Percentiles rank a stretch among this genome's conserved stretches.
Conservation (phyloP, 1,284 basidiomycete species). For the Trametes pubescens region DNA sequence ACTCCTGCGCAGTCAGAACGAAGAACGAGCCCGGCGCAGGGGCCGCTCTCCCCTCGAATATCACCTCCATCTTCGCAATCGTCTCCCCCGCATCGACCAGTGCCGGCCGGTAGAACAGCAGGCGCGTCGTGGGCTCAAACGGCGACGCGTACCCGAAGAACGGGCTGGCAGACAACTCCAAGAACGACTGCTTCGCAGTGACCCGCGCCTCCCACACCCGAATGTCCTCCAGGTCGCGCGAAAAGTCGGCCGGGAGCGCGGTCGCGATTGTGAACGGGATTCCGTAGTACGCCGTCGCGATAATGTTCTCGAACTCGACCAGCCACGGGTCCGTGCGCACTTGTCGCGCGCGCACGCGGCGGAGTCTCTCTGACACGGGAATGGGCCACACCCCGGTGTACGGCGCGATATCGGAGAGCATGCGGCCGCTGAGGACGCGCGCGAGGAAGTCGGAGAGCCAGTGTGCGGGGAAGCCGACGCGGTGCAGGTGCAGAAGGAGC, state of each 20-base stretch:
- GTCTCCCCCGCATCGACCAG: conserved; percentile 7
- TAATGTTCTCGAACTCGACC: conserved; percentile 43
- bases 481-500: conserved; percentile 47
- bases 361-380: conserved; percentile 37
- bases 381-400: conserved; percentile 42
- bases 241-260: conserved; percentile 33
- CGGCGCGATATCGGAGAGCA: conserved; percentile 40
- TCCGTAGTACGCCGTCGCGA: conserved; percentile 39
- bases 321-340: conserved; percentile 45
- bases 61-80: conserved; percentile 10
- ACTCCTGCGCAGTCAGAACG: conserved; percentile 33
- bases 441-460: conserved; percentile 48
- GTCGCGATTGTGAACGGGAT: conserved; percentile 42
- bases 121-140: conserved; percentile 26
- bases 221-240: conserved; percentile 38
- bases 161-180: background rate
- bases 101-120: conserved; percentile 37
- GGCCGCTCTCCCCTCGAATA: conserved; percentile 18
- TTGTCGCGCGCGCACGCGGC: conserved; percentile 34
- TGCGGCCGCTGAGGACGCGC: conserved; percentile 39
- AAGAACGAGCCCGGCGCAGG: conserved; percentile 33
- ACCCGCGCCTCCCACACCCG: conserved; percentile 41
- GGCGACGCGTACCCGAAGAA: background rate
- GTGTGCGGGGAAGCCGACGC: conserved; percentile 46
- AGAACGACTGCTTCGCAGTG: conserved; percentile 2